Evolutionary conservation across 768 basidiomycete genomes (phyloP).

Genomic region (Macrolepiota dolichaula): DNA sequence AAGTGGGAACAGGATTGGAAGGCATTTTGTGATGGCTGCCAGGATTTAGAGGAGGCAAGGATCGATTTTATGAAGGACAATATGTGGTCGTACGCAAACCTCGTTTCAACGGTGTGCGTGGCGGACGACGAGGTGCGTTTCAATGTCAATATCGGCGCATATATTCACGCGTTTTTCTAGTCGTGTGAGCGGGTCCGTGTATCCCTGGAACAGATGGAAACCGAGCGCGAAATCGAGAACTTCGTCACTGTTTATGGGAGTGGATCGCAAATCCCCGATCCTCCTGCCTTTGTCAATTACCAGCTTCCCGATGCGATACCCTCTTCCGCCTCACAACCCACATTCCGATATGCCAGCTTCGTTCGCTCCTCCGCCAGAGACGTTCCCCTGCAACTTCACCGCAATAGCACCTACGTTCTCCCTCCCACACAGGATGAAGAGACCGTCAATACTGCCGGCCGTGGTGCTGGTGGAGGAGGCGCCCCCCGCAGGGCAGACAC

Average conservation of each 20-base stretch:
- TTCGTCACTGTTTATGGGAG: slow-evolving; percentile 91
- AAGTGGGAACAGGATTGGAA: slow-evolving; percentile 97
- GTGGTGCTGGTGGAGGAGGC: slow-evolving; percentile 60
- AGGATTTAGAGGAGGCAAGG: slow-evolving; percentile 95
- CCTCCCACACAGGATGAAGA: slow-evolving; percentile 39
- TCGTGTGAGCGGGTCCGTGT: slow-evolving; percentile 89
- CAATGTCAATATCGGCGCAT: background rate
- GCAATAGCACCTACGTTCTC: slow-evolving; percentile 13
- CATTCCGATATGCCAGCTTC: slow-evolving; percentile 58
- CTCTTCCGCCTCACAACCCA: slow-evolving; percentile 51
- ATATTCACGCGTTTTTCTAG: slow-evolving; percentile 35
- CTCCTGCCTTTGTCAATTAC: slow-evolving; percentile 85
- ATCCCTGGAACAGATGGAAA: slow-evolving; percentile 85
- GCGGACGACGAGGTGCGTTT: slow-evolving; percentile 85
- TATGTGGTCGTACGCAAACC: slow-evolving; percentile 95
- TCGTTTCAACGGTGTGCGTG: slow-evolving; percentile 94
- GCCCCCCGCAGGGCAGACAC: slow-evolving; percentile 32
- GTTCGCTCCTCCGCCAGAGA: slow-evolving; percentile 40
- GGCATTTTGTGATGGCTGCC: slow-evolving; percentile 88
- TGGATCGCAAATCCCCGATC: slow-evolving; percentile 83
- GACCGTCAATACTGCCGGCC: slow-evolving; percentile 58
- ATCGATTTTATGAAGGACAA: slow-evolving; percentile 93
- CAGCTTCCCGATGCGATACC: slow-evolving; percentile 62
- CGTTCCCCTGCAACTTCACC: slow-evolving; percentile 16
- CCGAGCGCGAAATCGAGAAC: slow-evolving; percentile 81